Evolutionary conservation across 2,329 filamentous ascomycete genomes (phyloP).

Genomic region (Aspergillus pseudoterreus): DNA sequence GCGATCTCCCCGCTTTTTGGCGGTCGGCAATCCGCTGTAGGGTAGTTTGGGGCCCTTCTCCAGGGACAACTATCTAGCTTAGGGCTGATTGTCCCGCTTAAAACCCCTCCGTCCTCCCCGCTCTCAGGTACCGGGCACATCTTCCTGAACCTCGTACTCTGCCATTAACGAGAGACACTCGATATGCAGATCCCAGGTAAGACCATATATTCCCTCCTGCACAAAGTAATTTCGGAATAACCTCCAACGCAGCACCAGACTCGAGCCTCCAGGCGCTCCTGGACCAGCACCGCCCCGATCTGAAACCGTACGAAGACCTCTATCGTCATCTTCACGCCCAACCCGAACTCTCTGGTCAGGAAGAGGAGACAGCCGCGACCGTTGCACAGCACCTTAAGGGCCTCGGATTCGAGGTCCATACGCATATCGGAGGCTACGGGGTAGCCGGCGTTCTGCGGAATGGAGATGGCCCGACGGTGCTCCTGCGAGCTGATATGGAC

Average conservation of each 20-base stretch:
- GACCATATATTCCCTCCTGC: not conserved
- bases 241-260: not conserved
- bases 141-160: not conserved
- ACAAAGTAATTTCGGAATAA: not conserved
- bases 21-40: not conserved
- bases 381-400: conserved; percentile 41
- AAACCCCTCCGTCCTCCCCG: not conserved
- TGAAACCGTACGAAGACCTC: conserved; percentile 46
- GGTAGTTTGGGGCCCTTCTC: not conserved
- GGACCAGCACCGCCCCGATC: conserved; percentile 37
- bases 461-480: conserved; percentile 52
- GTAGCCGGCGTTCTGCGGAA: conserved; percentile 56
- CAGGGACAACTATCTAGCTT: not conserved
- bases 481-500: conserved; percentile 62
- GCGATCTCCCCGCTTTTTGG: not conserved
- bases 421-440: conserved; percentile 57
- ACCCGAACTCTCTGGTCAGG: conserved; percentile 56
- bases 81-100: not conserved
- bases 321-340: conserved; percentile 56
- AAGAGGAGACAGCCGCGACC: conserved; percentile 48
- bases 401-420: conserved; percentile 44
- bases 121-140: not conserved
- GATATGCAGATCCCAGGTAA: not conserved
- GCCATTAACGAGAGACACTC: not conserved
- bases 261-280: conserved; percentile 21